These are phyloP conservation scores for Sporothrix mexicana DNA, from an alignment of 2,329 filamentous ascomycete genomes.

Conservation along the genomic window DNA sequence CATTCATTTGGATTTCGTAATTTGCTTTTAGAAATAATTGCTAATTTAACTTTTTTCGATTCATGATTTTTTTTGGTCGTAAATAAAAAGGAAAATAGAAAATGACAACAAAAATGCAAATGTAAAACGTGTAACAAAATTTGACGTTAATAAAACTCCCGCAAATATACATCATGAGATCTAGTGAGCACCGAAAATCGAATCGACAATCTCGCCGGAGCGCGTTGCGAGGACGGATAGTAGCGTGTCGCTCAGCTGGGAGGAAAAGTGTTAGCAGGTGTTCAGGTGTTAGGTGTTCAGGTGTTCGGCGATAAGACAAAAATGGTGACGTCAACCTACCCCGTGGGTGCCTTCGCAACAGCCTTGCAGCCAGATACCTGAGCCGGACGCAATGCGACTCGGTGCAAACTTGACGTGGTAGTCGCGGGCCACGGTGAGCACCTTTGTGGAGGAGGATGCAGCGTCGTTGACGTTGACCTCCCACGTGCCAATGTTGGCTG, in stretches of 20 bases:
- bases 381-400: constrained; percentile 70
- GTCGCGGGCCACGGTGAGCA: constrained; percentile 74
- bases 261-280: constrained; percentile 28
- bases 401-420: constrained; percentile 77
- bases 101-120: neutral
- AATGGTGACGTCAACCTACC: constrained; percentile 57
- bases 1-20: too few species aligned
- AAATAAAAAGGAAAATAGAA: neutral
- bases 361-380: constrained; percentile 90
- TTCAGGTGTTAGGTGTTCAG: constrained; percentile 30
- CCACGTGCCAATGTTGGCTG: constrained; percentile 38
- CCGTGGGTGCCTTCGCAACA: constrained; percentile 94
- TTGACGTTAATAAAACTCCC: neutral
- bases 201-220: constrained; percentile 77
- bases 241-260: constrained; percentile 77
- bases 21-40: too few species aligned
- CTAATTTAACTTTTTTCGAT: neutral
- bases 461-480: constrained; percentile 37
- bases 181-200: constrained; percentile 65
- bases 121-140: neutral
- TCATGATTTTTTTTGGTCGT: neutral
- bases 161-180: neutral
- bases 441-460: constrained; percentile 42
- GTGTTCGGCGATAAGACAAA: constrained; percentile 26
- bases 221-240: constrained; percentile 78